Conservation (phyloP, 176 grass and related monocot species). For the Guadua angustifolia region DNA sequence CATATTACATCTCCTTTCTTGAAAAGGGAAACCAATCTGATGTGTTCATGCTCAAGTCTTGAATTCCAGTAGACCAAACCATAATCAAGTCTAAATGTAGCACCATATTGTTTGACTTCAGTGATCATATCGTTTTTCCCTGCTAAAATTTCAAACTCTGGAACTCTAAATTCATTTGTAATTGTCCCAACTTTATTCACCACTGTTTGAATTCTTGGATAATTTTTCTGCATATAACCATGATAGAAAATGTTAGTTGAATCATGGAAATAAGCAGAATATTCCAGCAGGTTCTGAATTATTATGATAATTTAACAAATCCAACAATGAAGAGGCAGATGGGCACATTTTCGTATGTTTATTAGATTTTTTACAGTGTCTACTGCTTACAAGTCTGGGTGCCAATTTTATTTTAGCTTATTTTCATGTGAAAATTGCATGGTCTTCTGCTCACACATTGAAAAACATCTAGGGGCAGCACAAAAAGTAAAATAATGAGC, state of each 20-base stretch:
- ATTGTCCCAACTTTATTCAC: slow-evolving; percentile 96
- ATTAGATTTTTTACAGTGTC: not conserved
- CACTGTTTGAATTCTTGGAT: slow-evolving; percentile 90
- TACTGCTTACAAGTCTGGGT: not conserved
- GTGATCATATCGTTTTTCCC: slow-evolving; percentile 79
- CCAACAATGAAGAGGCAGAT: not conserved
- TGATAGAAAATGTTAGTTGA: slow-evolving; percentile 28
- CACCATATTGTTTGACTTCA: slow-evolving; percentile 97
- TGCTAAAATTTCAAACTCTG: slow-evolving; percentile 85
- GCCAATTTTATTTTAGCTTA: slow-evolving; percentile 14
- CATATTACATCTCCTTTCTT: slow-evolving; percentile 87
- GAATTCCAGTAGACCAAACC: slow-evolving; percentile 99
- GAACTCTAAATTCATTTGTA: slow-evolving; percentile 96
- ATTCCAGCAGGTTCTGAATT: slow-evolving; percentile 9
- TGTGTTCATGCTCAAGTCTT: slow-evolving; percentile 94
- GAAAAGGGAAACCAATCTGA: slow-evolving; percentile 88
- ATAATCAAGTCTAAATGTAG: slow-evolving; percentile 92
- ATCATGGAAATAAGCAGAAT: slow-evolving; percentile 23
- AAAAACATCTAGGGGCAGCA: not conserved
- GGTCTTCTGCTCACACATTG: not conserved
- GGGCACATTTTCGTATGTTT: not conserved
- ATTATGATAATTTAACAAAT: slow-evolving; percentile 21
- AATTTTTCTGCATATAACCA: slow-evolving; percentile 74
- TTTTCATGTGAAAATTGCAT: slow-evolving; percentile 29
- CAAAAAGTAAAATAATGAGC: not conserved